Percentiles rank a stretch among this genome's conserved stretches.
These are phyloP conservation scores for Phialocephala subalpina DNA, from an alignment of 2,329 filamentous ascomycete genomes.

Conservation along the genomic window DNA sequence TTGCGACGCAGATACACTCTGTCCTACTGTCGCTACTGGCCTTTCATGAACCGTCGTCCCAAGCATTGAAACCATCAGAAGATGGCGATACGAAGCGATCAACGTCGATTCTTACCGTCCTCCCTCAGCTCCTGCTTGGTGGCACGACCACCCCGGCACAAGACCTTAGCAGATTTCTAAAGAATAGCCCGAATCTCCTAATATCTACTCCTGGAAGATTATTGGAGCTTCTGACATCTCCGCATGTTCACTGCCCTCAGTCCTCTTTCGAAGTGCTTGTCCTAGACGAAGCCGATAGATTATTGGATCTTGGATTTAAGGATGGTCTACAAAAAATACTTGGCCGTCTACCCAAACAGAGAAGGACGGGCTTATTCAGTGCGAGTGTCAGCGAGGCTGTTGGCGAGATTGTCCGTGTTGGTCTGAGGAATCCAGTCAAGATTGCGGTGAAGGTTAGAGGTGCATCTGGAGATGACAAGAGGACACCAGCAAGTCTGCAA, in stretches of 20 bases:
- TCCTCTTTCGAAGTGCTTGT: conserved; percentile 92
- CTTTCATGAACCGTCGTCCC: conserved; percentile 84
- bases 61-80: conserved; percentile 62
- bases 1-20: conserved; percentile 88
- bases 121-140: conserved; percentile 89
- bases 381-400: conserved; percentile 97
- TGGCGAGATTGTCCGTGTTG: conserved; percentile 89
- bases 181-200: conserved; percentile 85
- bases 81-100: conserved; percentile 59
- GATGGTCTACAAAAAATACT: conserved; percentile 88
- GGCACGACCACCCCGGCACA: conserved; percentile 83
- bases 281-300: conserved; percentile 91
- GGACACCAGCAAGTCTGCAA: conserved; percentile 90
- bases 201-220: conserved; percentile 92
- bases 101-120: conserved; percentile 62
- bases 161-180: conserved; percentile 85
- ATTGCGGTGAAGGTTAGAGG: conserved; percentile 92
- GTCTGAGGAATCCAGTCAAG: conserved; percentile 92
- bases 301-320: conserved; percentile 94
- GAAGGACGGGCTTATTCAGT: conserved; percentile 92
- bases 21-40: conserved; percentile 80
- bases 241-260: conserved; percentile 86
- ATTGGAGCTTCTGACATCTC: conserved; percentile 85
- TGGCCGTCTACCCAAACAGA: conserved; percentile 85
- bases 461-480: conserved; percentile 79